phyloP scores from a whole-genome alignment of 805 yeast genomes.

The Danielia oregonensis region DNA sequence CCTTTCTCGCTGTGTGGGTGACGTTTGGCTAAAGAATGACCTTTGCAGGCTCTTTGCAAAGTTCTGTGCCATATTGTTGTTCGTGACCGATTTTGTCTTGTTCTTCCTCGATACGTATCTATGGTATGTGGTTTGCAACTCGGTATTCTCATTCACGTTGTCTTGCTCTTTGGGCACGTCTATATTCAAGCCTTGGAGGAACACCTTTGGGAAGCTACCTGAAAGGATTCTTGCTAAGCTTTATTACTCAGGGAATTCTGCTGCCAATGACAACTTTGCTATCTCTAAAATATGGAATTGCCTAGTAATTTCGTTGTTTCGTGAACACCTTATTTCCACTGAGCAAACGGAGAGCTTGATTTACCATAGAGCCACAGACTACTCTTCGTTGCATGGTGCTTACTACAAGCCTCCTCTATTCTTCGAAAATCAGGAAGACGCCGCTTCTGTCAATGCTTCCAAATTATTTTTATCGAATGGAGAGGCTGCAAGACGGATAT shows the following conservation, averaged over 20 bases:
- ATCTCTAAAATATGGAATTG: constrained; percentile 17
- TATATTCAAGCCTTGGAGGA: constrained; percentile 37
- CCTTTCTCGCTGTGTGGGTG: constrained; percentile 26
- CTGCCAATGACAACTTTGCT: constrained; percentile 1
- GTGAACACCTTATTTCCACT: constrained; percentile 39
- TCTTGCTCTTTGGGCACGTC: constrained; percentile 31
- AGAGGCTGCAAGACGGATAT: constrained; percentile 50
- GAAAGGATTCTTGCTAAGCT: constrained; percentile 31
- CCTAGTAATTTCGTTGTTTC: constrained; percentile 15
- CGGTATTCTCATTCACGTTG: constrained; percentile 29
- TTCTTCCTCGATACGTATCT: constrained; percentile 38
- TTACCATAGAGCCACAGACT: constrained; percentile 17
- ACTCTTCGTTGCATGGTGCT: constrained; percentile 6
- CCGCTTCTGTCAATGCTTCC: constrained; percentile 25
- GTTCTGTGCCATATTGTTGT: constrained; percentile 22
- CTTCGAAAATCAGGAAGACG: constrained; percentile 48
- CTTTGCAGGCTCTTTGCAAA: constrained; percentile 28
- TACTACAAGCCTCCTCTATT: constrained; percentile 40
- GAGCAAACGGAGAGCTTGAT: constrained; percentile 38
- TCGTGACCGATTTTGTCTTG: constrained; percentile 26
- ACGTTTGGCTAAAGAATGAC: constrained; percentile 18
- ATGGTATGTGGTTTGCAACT: constrained; percentile 38
- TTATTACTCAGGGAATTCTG: constrained; percentile 4
- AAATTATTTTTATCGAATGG: constrained; percentile 42
- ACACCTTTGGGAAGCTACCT: constrained; percentile 31